Evolutionary conservation across 768 basidiomycete genomes (phyloP), one percentile per base, ranked within the genome.

Genomic region (Hypholoma fasciculare): DNA sequence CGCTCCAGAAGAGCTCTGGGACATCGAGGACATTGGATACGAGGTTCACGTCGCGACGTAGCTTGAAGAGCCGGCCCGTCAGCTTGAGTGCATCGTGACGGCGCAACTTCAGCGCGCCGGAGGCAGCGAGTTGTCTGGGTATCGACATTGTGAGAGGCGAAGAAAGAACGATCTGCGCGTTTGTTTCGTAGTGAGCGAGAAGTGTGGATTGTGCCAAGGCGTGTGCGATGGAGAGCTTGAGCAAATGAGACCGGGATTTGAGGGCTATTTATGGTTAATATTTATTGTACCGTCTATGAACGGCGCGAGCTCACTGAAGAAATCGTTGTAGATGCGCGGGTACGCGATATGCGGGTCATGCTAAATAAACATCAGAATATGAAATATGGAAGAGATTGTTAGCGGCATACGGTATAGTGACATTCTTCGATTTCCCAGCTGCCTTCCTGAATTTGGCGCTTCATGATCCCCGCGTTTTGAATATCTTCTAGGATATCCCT

Each of bases 341-440:
- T 89, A 94, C 0, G 84, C 80, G 9, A 95, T 93, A 54, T 86
- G 74, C 3, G 89, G 82, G 66, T 98, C 95, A 67, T 94, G 90
- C 92, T 92, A 59, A 1, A 59, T 30, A 17, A 46, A 27, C 26
- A 30, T 30, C 9, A 54, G 44, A 53, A 30, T n/a, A 36, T 27
- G 38, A 48, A 30, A 23, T n/a, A n/a, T 14, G 37, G 40, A 44
- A 27, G 16, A 43, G 48, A 54, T 17, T 65, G 20, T 16, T 8
- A 52, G 19, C 43, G 50, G 79, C 85, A 27, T 67, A 94, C 93
- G 11, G 83, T 80, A 73, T 87, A 97, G 76, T 97, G 95, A 63
- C 90, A 96, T 66, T 94, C 89, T 70, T 98, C 96, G 17, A 96
- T 79, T 68, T 97, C 94, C 95, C 95, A 96, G 61, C 89, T 82